Conservation (phyloP, 495 filamentous ascomycete species). For the Aspergillus avenaceus region DNA sequence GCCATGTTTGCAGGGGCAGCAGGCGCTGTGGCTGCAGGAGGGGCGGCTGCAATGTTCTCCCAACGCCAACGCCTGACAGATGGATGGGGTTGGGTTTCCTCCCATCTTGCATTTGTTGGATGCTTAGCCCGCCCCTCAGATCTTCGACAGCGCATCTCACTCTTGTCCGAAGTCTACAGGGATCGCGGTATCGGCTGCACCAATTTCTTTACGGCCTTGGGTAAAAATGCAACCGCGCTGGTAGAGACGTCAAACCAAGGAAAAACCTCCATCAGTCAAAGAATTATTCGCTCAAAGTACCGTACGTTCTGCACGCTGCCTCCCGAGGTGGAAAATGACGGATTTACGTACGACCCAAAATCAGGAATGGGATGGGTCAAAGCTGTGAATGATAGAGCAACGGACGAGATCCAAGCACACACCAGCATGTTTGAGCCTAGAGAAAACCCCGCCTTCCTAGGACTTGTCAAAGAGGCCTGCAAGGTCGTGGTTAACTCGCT, state of each 20-base stretch:
- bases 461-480: constrained; percentile 62
- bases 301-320: constrained; percentile 86
- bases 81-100: constrained; percentile 74
- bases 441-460: constrained; percentile 75
- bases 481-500: constrained; percentile 50
- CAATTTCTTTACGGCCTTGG: constrained; percentile 81
- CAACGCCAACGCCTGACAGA: constrained; percentile 72
- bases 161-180: constrained; percentile 51
- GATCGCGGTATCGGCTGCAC: constrained; percentile 62
- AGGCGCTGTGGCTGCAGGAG: constrained; percentile 77
- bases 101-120: constrained; percentile 93
- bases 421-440: constrained; percentile 81
- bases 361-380: constrained; percentile 53
- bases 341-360: constrained; percentile 7
- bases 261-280: constrained; percentile 33
- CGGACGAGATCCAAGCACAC: constrained; percentile 79
- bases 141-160: constrained; percentile 58
- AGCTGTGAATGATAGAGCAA: constrained; percentile 71
- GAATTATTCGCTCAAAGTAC: constrained; percentile 44
- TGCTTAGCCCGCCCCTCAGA: constrained; percentile 77
- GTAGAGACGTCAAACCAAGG: constrained; percentile 26
- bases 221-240: constrained; percentile 49
- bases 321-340: constrained; percentile 42
- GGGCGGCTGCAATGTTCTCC: constrained; percentile 80
- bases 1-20: constrained; percentile 81